Base-by-base conservation (phyloP, 192 early-diverging fungal species). In the Hyaloraphidium curvatum region DNA sequence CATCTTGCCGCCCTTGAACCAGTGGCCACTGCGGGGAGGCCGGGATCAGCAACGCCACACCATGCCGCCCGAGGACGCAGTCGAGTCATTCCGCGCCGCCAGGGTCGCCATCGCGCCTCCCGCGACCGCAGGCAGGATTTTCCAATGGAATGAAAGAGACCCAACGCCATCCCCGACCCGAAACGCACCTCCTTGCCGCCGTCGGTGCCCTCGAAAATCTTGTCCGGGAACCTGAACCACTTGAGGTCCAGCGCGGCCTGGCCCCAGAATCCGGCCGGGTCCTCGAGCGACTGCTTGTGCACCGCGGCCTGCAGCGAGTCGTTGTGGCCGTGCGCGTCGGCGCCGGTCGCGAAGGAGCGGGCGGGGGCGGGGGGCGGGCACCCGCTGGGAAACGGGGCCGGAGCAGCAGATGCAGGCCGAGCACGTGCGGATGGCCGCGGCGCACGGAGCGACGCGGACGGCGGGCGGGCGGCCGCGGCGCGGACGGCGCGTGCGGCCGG, bases 141-240 rank as follows among this genome's bases (percentile, higher is more conserved):
- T 9, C 2, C 17, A 13, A 17, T 13, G 11, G 11, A 37, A 17
- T 37, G 5, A 16, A 13, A 31, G 13, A 2, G 40, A 25, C 35
- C 57, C 56, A 50, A 50, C 56, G 28, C 79, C 80, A 52, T 74
- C 74, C 28, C 69, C 73, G 59, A 84, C 83, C 80, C 84, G 11
- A 17, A 13, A 11, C 11, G 11, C 35, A 13, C 7, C 5, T 22
- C 43, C 43, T 48, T 48, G 11, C 43, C 43, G 25, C 25, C 43
- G 9, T 14, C 17, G 5, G 43, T 19, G 17, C 25, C 25, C 43
- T 48, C 43, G 43, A 25, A 48, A 25, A 48, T 48, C 14, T 25
- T 48, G 19, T 14, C 25, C 7, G 43, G 43, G 43, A 48, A 48
- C 43, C 25, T 48, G 43, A 22, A 25, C 43, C 43, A 48, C 43